These are phyloP conservation scores for Leishmania braziliensis DNA, from an alignment of 208 protist species.

Conservation along the genomic window DNA sequence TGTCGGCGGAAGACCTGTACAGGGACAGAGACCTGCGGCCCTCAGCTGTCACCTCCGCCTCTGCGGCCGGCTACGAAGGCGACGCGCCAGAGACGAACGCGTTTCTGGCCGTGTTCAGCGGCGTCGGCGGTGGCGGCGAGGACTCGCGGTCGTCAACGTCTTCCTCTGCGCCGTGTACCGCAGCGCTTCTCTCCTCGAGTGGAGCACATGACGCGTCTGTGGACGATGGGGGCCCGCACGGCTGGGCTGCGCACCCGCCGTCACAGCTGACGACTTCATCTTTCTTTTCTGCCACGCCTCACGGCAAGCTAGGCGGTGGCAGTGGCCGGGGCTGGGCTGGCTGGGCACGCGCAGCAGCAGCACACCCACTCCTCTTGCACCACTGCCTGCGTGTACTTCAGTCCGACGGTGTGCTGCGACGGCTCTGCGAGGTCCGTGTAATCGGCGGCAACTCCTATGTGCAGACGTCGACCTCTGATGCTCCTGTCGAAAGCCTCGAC, in stretches of 20 bases:
- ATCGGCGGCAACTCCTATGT: constrained; percentile 10
- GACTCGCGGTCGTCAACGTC: constrained; percentile 18
- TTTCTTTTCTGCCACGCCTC: neutral
- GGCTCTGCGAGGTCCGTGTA: constrained; percentile 53
- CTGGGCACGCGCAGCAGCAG: constrained; percentile 48
- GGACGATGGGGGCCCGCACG: neutral
- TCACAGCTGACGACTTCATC: neutral
- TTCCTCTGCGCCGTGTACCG: neutral
- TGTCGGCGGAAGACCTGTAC: constrained; percentile 25
- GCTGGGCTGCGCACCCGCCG: neutral
- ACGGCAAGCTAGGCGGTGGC: too few relatives aligned
- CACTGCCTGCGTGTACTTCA: constrained; percentile 34
- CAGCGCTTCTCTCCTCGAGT: neutral
- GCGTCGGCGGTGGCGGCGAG: constrained; percentile 13
- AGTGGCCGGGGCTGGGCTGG: constrained; percentile 24
- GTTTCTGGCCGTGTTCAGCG: constrained; percentile 13
- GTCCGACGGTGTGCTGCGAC: constrained; percentile 39
- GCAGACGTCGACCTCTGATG: neutral
- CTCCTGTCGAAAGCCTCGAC: neutral
- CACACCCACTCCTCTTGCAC: constrained; percentile 30
- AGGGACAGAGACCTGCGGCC: neutral
- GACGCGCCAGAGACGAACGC: neutral
- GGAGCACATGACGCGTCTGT: neutral
- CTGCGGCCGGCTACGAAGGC: neutral
- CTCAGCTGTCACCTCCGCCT: neutral